Base-by-base conservation (phyloP, 768 basidiomycete species). In the Lyophyllum shimeji region DNA sequence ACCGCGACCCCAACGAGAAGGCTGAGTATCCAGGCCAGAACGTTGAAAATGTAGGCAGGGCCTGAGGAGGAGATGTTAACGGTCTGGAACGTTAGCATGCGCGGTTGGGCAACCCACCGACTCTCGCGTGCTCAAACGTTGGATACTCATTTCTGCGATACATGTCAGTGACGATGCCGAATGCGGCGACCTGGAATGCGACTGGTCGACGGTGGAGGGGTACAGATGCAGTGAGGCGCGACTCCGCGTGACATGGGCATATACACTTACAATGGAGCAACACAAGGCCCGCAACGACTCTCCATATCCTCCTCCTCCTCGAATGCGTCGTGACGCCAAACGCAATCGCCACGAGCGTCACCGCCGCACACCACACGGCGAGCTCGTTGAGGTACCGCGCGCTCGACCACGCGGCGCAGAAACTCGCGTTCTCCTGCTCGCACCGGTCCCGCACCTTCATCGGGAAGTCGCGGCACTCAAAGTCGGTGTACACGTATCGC, bases 261-360 rank as follows among this genome's bases (percentile, higher is more conserved):
- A 17, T 4, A 7, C 53, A 64, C 71, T 43, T 60, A 86, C 89
- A 81, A 63, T 89, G 84, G 18, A 90, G 63, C 15, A 82, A 68
- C 12, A 89, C 73, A 9, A 92, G 68, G 15, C 81, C 82, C 7
- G 87, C 87, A 1, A 87, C 85, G 1, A 82, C 85, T 65, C 80
- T 83, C 90, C 90, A 92, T 29, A 90, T 85, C 60, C 90, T 81
- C 55, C 88, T 76, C 60, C 90, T 76, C 49, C 89, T 76, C 15
- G 88, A 88, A 63, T 83, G 83, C 0, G 90, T 90, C 64, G 80
- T 88, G 18, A 89, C 77, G 3, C 90, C 89, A 55, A 91, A 76
- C 40, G 85, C 64, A 46, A 92, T 76, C 7, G 87, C 74, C 0
- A 77, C 63, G 34, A 88, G 69, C 3, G 87, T 81, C 24, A 84